phyloP scores from a whole-genome alignment of 192 early-diverging fungal species.

The Chytriomyces hyalinus region DNA sequence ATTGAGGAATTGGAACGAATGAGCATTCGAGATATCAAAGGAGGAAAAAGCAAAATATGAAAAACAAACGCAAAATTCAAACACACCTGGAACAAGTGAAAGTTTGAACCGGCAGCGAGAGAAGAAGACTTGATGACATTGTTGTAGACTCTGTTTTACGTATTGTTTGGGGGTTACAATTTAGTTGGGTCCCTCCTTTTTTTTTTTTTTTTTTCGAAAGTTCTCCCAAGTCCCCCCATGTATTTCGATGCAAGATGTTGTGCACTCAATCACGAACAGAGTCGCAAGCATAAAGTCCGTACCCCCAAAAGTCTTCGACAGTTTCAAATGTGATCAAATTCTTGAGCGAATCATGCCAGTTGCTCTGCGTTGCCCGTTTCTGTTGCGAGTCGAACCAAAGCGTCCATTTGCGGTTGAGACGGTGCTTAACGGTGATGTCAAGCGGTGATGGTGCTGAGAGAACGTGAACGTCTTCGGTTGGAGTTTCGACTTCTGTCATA shows the following conservation, averaged over 20 bases:
- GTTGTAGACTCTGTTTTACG: slow-evolving; percentile 73
- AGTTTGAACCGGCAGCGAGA: slow-evolving; percentile 81
- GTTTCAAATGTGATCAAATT: slow-evolving; percentile 88
- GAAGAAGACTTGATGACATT: slow-evolving; percentile 78
- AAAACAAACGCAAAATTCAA: no score
- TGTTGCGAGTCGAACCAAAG: slow-evolving; percentile 84
- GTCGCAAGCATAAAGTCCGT: slow-evolving; percentile 30
- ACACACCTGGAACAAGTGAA: slow-evolving; percentile 78
- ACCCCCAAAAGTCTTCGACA: slow-evolving; percentile 98
- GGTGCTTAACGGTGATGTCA: slow-evolving; percentile 87
- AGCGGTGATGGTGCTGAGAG: slow-evolving; percentile 43
- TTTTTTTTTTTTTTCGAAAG: neutral
- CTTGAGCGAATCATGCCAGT: slow-evolving; percentile 86
- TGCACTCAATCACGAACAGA: neutral
- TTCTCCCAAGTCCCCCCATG: neutral
- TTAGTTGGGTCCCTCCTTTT: slow-evolving; percentile 1
- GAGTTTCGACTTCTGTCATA: neutral
- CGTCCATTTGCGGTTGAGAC: slow-evolving; percentile 87
- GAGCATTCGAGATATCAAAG: neutral
- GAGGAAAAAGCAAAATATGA: neutral
- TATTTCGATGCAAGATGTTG: neutral
- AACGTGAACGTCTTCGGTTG: neutral
- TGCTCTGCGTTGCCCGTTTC: slow-evolving; percentile 74
- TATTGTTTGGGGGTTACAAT: neutral
- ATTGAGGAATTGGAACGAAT: neutral